phyloP scores from a whole-genome alignment of 2,329 filamentous ascomycete genomes.

The Colletotrichum liaoningense region DNA sequence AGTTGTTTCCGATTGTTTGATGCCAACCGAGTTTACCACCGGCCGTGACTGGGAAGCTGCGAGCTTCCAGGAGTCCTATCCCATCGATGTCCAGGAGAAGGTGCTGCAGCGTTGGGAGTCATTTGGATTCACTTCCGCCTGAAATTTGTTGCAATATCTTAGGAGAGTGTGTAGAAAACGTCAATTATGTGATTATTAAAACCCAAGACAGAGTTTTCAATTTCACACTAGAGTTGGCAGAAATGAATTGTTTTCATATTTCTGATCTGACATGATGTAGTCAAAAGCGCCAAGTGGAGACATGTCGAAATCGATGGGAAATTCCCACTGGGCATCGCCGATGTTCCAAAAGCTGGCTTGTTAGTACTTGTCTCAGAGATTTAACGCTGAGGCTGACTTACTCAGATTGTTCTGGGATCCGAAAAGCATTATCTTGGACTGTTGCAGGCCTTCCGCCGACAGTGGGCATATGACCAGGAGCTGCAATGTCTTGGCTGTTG shows the following conservation, averaged over 20 bases:
- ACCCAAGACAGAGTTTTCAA: not conserved
- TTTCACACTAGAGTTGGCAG: not conserved
- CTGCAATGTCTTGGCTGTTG: not conserved
- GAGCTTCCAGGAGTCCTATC: conserved; percentile 49
- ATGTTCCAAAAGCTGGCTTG: not conserved
- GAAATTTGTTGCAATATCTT: not conserved
- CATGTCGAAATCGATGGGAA: not conserved
- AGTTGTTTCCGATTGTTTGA: conserved; percentile 56
- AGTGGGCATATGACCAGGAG: not conserved
- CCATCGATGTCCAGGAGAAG: conserved; percentile 45
- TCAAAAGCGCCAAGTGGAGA: not conserved
- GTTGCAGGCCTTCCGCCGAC: not conserved
- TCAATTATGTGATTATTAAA: too few relatives aligned
- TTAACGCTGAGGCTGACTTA: not conserved
- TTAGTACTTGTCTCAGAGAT: not conserved
- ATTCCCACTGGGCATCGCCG: not conserved
- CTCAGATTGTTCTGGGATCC: not conserved
- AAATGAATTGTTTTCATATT: not conserved
- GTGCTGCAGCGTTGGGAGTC: not conserved
- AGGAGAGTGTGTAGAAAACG: not conserved
- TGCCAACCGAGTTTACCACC: conserved; percentile 54
- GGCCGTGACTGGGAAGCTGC: conserved; percentile 46
- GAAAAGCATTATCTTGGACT: not conserved
- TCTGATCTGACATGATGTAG: not conserved
- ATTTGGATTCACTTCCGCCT: not conserved